These are phyloP conservation scores for Casaregolazyma lundiana DNA, from an alignment of 1,139 yeast genomes.

Conservation along the genomic window DNA sequence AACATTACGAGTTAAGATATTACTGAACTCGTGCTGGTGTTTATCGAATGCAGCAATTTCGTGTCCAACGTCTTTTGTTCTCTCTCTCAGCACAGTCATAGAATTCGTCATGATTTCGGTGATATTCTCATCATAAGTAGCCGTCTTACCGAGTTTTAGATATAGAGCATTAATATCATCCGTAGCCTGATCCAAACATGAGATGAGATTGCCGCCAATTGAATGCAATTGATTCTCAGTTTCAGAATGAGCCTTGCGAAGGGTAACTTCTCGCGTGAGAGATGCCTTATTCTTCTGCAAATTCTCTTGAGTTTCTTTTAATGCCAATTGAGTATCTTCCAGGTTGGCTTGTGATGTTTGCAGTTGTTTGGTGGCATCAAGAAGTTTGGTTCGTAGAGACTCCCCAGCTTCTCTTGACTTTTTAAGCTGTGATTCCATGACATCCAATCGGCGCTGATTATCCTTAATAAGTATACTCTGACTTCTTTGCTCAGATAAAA, in stretches of 20 bases:
- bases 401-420: conserved; percentile 32
- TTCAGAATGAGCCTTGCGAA: conserved; percentile 30
- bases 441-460: conserved; percentile 42
- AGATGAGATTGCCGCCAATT: conserved; percentile 28
- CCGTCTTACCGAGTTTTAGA: conserved; percentile 9
- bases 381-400: conserved; percentile 23
- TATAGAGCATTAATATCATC: conserved; percentile 26
- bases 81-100: neutral
- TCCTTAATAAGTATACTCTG: conserved; percentile 43
- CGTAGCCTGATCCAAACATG: conserved; percentile 27
- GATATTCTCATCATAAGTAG: conserved; percentile 3
- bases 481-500: conserved; percentile 47
- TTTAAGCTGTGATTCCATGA: conserved; percentile 43
- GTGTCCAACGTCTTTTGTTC: conserved; percentile 1
- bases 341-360: conserved; percentile 21
- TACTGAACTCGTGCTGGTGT: conserved; percentile 6
- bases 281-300: conserved; percentile 22
- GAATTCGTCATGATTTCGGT: neutral
- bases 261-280: conserved; percentile 25
- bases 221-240: conserved; percentile 29
- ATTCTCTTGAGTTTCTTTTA: conserved; percentile 20
- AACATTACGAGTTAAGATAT: conserved; percentile 5
- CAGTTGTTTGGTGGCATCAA: conserved; percentile 27
- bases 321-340: conserved; percentile 17
- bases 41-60: conserved; percentile 5